Evolutionary conservation across 495 filamentous ascomycete species (phyloP), one percentile per base, ranked within the genome.

Genomic region (Talaromyces borbonicus): DNA sequence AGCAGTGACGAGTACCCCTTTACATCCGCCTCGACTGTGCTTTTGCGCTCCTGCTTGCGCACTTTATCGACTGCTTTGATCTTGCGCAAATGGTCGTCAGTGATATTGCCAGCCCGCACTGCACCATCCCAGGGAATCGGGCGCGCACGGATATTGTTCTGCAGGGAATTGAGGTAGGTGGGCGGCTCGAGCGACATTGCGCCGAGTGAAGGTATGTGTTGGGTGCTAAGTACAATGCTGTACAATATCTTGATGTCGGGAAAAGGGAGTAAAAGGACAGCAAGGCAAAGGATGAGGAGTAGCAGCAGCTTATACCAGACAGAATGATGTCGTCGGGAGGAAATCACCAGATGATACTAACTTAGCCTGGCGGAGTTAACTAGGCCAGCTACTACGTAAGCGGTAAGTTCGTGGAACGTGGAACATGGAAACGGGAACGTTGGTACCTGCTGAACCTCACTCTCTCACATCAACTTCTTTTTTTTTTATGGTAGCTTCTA

Each of bases 111-210:
- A 56, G 86, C 86, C 61, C 92, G 83, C 53, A 93, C 87, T 55
- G 93, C 90, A 50, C 92, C 92, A 62, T 97, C 93, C 92, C 92
- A 99, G 36, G 90, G 88, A 60, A 99, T 94, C 54, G 90, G 90
- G 44, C 92, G 77, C 50, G 81, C 79, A 53, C 93, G 85, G 58
- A 95, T 94, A 68, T 96, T 96, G 70, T 84, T 90, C 69, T 94
- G 90, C 47, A 95, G 74, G 48, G 87, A 89, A 54, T 78, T 80
- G 48, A 97, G 84, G 62, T 96, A 95, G 49, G 82, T 81, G 46
- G 90, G 89, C 32, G 87, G 84, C 57, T 95, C 88, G 60, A 95
- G 78, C 47, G 86, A 92, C 86, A 90, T 89, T 53, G 43, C 30
- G 51, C 74, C 49, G 55, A 54, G 52, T 5, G 23, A 48, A 4